phyloP scores from a whole-genome alignment of 2,329 filamentous ascomycete species.

The Aphanocladium album region DNA sequence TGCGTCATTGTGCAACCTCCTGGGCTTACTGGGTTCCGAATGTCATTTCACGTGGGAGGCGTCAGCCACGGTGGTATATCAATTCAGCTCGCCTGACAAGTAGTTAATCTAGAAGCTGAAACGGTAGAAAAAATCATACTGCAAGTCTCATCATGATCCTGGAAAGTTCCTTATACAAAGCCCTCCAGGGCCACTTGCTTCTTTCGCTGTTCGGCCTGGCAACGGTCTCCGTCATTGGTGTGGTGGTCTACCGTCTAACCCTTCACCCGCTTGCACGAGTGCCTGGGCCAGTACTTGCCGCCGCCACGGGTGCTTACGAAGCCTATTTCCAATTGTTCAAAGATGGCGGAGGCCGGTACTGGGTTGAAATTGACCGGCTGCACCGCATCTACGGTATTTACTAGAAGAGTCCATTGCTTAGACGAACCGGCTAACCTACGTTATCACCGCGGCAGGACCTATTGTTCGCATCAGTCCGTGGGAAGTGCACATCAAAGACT shows the following conservation, averaged over 20 bases:
- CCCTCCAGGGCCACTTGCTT: background rate
- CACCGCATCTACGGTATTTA: background rate
- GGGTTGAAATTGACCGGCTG: conserved; percentile 3
- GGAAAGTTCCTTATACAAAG: background rate
- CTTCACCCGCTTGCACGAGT: background rate
- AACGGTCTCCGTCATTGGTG: background rate
- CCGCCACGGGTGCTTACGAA: background rate
- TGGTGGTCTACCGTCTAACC: background rate
- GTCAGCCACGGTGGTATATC: background rate
- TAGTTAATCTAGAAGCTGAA: too few relatives aligned
- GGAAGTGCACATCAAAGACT: conserved; percentile 3
- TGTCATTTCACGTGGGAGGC: background rate
- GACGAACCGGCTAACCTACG: background rate
- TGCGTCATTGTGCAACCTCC: background rate
- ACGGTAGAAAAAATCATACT: too few relatives aligned
- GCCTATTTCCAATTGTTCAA: conserved; percentile 4
- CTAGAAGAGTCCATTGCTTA: background rate
- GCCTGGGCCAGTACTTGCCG: background rate
- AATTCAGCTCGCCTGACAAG: background rate
- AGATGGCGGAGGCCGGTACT: conserved; percentile 2
- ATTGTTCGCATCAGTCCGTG: conserved; percentile 5
- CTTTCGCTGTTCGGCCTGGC: background rate
- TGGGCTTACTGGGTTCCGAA: background rate
- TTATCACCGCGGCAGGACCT: background rate
- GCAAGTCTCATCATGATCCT: too few relatives aligned